Percentiles rank a stretch among this genome's conserved stretches.
Conservation (phyloP, 2,329 filamentous ascomycete genomes). For the Cercospora sesami region DNA sequence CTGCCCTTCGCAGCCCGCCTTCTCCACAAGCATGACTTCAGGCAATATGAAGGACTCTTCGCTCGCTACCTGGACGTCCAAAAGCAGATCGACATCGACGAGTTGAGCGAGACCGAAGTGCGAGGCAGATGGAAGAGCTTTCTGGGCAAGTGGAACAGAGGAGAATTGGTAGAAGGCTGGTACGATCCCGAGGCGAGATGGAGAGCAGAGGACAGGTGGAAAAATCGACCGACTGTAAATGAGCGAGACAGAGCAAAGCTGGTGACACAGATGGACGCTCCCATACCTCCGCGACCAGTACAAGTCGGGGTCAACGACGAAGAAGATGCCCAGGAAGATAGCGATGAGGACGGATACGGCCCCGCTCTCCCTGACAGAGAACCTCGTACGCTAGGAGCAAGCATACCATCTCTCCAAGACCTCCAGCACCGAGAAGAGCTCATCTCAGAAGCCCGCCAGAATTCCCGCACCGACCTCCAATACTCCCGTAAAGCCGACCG, state of each 20-base stretch:
- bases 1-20: slow-evolving; percentile 43
- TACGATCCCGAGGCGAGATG: slow-evolving; percentile 77
- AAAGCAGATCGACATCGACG: slow-evolving; percentile 69
- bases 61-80: slow-evolving; percentile 85
- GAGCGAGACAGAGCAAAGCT: slow-evolving; percentile 5
- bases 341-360: slow-evolving; percentile 56
- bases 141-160: slow-evolving; percentile 84
- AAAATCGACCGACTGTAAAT: slow-evolving; percentile 22
- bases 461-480: slow-evolving; percentile 55
- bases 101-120: slow-evolving; percentile 71
- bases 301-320: slow-evolving; percentile 30
- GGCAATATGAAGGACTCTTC: slow-evolving; percentile 68
- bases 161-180: slow-evolving; percentile 85
- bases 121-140: slow-evolving; percentile 94
- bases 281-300: slow-evolving; percentile 12
- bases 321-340: slow-evolving; percentile 44
- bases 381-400: slow-evolving; percentile 51
- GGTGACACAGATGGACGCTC: slow-evolving; percentile 1
- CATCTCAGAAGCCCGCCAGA: slow-evolving; percentile 52
- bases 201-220: slow-evolving; percentile 45
- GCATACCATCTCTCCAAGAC: slow-evolving; percentile 72
- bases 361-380: slow-evolving; percentile 50
- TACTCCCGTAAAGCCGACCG: slow-evolving; percentile 65
- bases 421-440: slow-evolving; percentile 60
- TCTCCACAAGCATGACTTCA: slow-evolving; percentile 69